phyloP scores from a whole-genome alignment of 2,329 filamentous ascomycete genomes.

The Cladophialophora yegresii region DNA sequence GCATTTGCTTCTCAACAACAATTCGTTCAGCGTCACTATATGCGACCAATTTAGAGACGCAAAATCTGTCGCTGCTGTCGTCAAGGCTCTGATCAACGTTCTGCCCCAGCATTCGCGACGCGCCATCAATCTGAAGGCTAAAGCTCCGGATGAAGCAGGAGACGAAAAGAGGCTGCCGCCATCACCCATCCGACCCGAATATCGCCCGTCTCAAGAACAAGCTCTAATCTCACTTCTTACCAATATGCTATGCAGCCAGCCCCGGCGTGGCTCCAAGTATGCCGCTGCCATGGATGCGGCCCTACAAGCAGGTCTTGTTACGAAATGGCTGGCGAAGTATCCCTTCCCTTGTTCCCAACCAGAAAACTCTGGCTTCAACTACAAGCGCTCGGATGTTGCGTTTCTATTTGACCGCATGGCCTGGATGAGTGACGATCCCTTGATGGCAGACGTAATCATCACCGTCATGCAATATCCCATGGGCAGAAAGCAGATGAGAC shows the following conservation, averaged over 20 bases:
- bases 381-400: slow-evolving; percentile 45
- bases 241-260: slow-evolving; percentile 61
- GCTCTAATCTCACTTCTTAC: slow-evolving; percentile 59
- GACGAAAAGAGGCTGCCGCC: slow-evolving; percentile 36
- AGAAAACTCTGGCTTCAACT: slow-evolving; percentile 48
- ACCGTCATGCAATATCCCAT: slow-evolving; percentile 44
- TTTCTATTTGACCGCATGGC: slow-evolving; percentile 43
- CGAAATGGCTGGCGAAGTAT: slow-evolving; percentile 73
- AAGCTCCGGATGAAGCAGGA: slow-evolving; percentile 40
- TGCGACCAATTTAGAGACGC: slow-evolving; percentile 24
- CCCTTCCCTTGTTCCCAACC: slow-evolving; percentile 62
- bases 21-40: slow-evolving; percentile 19
- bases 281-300: slow-evolving; percentile 48
- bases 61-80: slow-evolving; percentile 39
- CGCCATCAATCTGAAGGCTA: slow-evolving; percentile 21
- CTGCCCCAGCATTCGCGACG: slow-evolving; percentile 28
- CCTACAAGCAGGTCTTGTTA: slow-evolving; percentile 66
- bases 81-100: slow-evolving; percentile 33
- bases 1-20: slow-evolving; percentile 44
- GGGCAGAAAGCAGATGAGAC: slow-evolving; percentile 47
- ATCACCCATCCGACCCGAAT: slow-evolving; percentile 30
- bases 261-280: slow-evolving; percentile 7
- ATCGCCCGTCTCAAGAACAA: slow-evolving; percentile 46
- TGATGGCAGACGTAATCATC: slow-evolving; percentile 49
- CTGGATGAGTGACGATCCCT: slow-evolving; percentile 47